Evolutionary conservation across 352 stramenopile species (phyloP), one percentile per base, ranked within the genome.

Genomic region (Phytophthora tubulina): DNA sequence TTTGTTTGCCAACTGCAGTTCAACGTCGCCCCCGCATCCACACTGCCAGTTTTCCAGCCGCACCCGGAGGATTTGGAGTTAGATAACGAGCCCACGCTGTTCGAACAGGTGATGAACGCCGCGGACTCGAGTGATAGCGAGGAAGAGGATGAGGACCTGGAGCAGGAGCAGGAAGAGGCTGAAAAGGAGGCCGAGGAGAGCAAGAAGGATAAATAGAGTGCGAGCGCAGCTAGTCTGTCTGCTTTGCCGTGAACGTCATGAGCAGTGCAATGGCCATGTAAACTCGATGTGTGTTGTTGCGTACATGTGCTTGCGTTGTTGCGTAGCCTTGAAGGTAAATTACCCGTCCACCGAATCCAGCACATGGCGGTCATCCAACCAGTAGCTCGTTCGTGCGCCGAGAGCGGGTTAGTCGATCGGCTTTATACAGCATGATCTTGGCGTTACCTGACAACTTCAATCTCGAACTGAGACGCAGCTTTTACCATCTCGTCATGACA

Each of bases 1-100:
- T 6, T 66, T 54, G 53, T 51, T 79, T 32, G 10, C 63, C 4
- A 68, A 0, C 0, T 80, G 11, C 61, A 97, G 72, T 98, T 99
- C 67, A 97, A 93, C 39, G 97, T 99, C 14, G 80, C 98, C 51
- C 84, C 98, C 60, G 95, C 97, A 61, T 82, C 93, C 6, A 79
- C 82, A 31, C 83, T 99, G 46, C 97, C 97, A 11, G 93, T 99
- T 70, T 99, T 97, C 82, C 88, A 98, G 78, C 83, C 98, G 32
- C 98, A 99, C 75, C 96, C 96, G 48, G 98, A 99, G 63, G 98
- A 99, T 87, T 84, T 99, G 68, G 96, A 99, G 73, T 90, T 99
- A 77, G 98, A 99, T 87, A 99, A 99, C 71, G 98, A 99, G 78
- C 97, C 98, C 17, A 99, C 97, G 39, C 82, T 99, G 66, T 99